Evolutionary conservation across 202 grass and related monocot species (phyloP).

Genomic region (Digitaria exilis): DNA sequence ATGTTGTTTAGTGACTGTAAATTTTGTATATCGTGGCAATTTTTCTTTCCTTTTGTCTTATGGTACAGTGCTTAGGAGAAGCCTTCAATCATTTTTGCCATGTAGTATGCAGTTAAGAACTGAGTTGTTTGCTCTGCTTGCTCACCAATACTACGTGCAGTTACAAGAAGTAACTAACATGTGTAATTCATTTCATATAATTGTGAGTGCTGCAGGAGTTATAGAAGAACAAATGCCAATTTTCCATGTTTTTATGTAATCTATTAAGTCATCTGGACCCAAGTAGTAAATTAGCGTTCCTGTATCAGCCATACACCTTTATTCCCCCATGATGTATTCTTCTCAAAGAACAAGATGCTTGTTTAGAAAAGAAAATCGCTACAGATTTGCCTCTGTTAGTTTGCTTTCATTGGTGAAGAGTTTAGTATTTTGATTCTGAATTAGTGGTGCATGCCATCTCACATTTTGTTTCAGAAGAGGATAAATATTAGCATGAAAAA

Average conservation of each 20-base stretch:
- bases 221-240: not conserved
- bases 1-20: conserved; percentile 17
- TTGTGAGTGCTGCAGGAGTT: not conserved
- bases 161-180: conserved; percentile 6
- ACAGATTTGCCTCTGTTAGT: not conserved
- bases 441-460: not conserved
- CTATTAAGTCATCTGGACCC: not conserved
- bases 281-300: not conserved
- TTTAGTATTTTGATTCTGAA: not conserved
- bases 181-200: not conserved
- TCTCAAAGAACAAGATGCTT: not conserved
- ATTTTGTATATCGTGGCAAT: not conserved
- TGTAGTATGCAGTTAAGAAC: conserved; percentile 1
- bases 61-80: conserved; percentile 13
- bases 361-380: not conserved
- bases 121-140: not conserved
- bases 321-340: not conserved
- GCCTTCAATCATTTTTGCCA: not conserved
- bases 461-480: not conserved
- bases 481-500: not conserved
- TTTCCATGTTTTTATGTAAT: not conserved
- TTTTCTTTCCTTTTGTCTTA: not conserved
- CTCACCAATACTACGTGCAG: not conserved
- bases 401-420: not conserved
- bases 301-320: not conserved